phyloP scores from a whole-genome alignment of 1,284 basidiomycete genomes.

The Microbotryum intermedium region DNA sequence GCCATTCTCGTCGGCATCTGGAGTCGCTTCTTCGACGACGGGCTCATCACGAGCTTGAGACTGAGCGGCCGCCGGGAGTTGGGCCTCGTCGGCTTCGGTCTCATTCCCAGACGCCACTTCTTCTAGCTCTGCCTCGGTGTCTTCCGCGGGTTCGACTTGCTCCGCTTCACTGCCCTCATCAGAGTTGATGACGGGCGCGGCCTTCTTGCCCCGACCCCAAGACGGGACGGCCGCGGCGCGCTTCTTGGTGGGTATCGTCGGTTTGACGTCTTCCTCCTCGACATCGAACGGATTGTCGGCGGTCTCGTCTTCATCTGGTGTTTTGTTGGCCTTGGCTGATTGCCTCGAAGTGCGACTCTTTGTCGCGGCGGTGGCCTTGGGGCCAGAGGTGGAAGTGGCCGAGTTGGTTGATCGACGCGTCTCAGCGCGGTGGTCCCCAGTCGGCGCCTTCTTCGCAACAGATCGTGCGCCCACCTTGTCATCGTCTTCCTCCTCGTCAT shows the following conservation, averaged over 20 bases:
- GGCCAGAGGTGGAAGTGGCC: background rate
- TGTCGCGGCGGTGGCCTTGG: constrained; percentile 2
- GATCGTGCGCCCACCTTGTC: background rate
- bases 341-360: background rate
- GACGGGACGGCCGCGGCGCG: background rate
- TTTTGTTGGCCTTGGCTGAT: constrained; percentile 5
- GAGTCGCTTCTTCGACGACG: background rate
- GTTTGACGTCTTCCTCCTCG: constrained; percentile 3
- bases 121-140: constrained; percentile 2
- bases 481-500: background rate
- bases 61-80: constrained; percentile 4
- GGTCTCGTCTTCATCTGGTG: constrained; percentile 14
- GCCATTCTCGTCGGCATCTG: background rate
- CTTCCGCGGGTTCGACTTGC: constrained; percentile 5
- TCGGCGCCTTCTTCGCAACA: background rate
- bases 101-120: background rate
- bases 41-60: constrained; percentile 1
- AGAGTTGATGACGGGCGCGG: background rate
- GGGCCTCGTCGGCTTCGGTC: constrained; percentile 3
- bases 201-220: constrained; percentile 9
- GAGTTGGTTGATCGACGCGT: constrained; percentile 5
- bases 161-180: constrained; percentile 7
- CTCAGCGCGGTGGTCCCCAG: background rate
- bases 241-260: constrained; percentile 4
- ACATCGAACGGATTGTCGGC: constrained; percentile 3